A percentile compares a stretch with the other conserved stretches of the same genome.
Conservation (phyloP, 2,329 filamentous ascomycete genomes). For the Neocucurbitaria cava region DNA sequence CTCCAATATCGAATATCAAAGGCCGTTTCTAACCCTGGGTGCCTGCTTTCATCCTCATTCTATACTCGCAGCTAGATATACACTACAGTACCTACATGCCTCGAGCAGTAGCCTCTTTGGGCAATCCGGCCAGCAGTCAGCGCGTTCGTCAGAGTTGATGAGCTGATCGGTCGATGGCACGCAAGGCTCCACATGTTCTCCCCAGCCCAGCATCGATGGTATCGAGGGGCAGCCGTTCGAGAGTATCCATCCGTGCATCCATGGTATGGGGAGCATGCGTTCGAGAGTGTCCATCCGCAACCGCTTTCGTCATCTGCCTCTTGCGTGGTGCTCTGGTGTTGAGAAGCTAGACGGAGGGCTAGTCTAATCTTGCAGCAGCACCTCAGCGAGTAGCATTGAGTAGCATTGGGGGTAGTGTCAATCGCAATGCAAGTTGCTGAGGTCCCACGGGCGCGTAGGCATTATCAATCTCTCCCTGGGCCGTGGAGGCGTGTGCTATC, state of each 20-base stretch:
- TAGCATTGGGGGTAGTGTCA: conserved; percentile 7
- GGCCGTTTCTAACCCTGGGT: no score
- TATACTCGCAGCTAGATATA: neutral
- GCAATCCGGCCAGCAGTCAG: neutral
- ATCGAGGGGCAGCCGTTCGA: no score
- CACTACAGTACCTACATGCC: no score
- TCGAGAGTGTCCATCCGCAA: conserved; percentile 7
- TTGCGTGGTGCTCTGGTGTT: conserved; percentile 29
- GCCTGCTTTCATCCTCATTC: no score
- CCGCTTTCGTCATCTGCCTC: conserved; percentile 18
- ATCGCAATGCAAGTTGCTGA: neutral
- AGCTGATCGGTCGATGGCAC: neutral
- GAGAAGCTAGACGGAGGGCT: conserved; percentile 31
- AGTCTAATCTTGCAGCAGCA: conserved; percentile 24
- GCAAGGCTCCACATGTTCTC: conserved; percentile 19
- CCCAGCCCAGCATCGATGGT: no score
- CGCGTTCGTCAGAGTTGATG: neutral
- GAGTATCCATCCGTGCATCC: no score
- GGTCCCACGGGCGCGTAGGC: neutral
- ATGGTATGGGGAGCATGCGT: conserved; percentile 20
- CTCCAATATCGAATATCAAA: no score
- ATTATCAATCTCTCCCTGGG: neutral
- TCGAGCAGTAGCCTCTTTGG: neutral
- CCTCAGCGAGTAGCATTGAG: conserved; percentile 13
- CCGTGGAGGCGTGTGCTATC: neutral